Evolutionary conservation across 1,284 basidiomycete species (phyloP), one percentile per base, ranked within the genome.

Genomic region (Schizophyllum commune): DNA sequence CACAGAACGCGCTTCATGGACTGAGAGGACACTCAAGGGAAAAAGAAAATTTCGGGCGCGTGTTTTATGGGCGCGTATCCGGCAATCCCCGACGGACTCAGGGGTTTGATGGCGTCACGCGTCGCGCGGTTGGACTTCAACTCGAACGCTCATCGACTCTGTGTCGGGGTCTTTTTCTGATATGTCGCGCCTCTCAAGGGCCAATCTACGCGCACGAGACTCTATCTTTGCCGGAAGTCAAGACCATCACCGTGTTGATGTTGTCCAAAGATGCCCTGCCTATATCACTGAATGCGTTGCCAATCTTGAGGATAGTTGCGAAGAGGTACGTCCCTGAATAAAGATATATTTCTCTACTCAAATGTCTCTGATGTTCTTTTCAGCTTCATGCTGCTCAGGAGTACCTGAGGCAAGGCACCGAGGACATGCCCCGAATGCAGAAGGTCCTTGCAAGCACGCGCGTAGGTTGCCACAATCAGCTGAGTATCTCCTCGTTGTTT

Each of bases 231-330:
- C 81, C 0, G 78, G 83, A 17, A 81, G 83, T 6, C 77, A 84
- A 20, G 84, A 87, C 9, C 68, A 79, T 13, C 81, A 86, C 66
- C 77, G 83, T 0, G 80, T 81, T 0, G 88, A 90, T 58, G 77
- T 74, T 5, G 78, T 84, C 62, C 80, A 83, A 0, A 76, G 81
- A 61, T 91, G 88, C 68, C 87, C 88, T 8, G 86, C 83, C 0
- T 84, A 82, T 69, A 74, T 91, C 19, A 78, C 79, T 59, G 88
- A 90, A 70, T 90, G 88, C 66, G 88, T 91, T 2, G 74, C 79
- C 62, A 83, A 85, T 0, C 82, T 91, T 77, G 85, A 89, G 66
- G 86, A 89, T 65, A 89, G 88, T 65, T 89, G 86, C 67, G 84
- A 89, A 68, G 86, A 89, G 82, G 84, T 80, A 62, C 55, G 67